Evolutionary conservation across 2,329 filamentous ascomycete genomes (phyloP), one percentile per base, ranked within the genome.

Genomic region (Colletotrichum scovillei): DNA sequence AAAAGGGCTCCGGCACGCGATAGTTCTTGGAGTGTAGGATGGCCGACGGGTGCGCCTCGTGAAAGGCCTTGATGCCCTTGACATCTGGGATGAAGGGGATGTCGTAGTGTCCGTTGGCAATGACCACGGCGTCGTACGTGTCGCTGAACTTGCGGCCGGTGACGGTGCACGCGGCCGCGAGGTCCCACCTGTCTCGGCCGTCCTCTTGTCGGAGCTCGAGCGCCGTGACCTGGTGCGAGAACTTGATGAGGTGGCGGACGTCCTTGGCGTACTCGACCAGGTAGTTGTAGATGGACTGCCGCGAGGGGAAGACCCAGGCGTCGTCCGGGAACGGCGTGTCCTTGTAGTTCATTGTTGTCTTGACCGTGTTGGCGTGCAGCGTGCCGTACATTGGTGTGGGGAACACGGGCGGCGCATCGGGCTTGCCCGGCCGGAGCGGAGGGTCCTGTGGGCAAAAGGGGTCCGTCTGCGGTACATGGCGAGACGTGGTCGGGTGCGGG

Each of bases 301-400:
- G 91, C 26, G 87, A 88, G 0, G 96, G 96, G 77, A 96, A 97
- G 1, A 97, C 86, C 79, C 92, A 91, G 7, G 88, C 86, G 14
- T 91, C 87, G 1, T 86, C 78, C 0, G 90, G 87, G 78, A 97
- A 97, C 0, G 88, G 80, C 7, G 90, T 84, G 76, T 96, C 93
- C 5, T 92, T 92, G 81, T 92, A 98, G 4, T 88, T 85, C 96
- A 98, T 98, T 65, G 98, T 81, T 0, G 87, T 86, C 72, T 93
- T 90, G 0, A 95, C 94, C 60, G 98, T 95, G 81, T 98, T 98
- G 26, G 95, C 95, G 78, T 98, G 92, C 19, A 98, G 85, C 28
- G 88, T 84, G 60, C 95, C 91, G 81, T 98, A 98, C 83, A 98
- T 90, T 3, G 95, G 93, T 22, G 93, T 94, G n/a, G 94, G 87